phyloP scores from a whole-genome alignment of 2,329 filamentous ascomycete species.

The Aspergillus quadricinctus region DNA sequence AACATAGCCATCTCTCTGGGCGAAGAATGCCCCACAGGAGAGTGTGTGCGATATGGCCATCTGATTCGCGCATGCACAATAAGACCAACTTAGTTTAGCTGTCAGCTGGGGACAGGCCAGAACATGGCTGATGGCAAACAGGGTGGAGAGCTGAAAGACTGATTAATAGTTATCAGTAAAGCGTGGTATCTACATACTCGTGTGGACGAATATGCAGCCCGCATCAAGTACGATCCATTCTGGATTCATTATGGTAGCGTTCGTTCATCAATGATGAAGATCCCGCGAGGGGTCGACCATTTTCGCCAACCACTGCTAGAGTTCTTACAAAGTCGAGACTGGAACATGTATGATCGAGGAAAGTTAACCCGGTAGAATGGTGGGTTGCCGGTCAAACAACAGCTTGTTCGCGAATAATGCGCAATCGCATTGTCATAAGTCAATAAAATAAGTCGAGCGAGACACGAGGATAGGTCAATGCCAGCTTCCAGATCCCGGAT shows the following conservation, averaged over 20 bases:
- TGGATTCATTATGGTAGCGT: background rate
- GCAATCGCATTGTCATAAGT: background rate
- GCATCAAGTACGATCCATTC: background rate
- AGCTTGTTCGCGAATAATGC: background rate
- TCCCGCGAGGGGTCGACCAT: background rate
- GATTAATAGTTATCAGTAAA: background rate
- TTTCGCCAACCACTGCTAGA: background rate
- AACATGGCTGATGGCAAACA: background rate
- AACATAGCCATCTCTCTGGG: conserved; percentile 1
- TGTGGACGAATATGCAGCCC: background rate
- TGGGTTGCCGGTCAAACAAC: background rate
- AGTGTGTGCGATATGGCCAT: background rate
- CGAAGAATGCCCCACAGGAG: conserved; percentile 1
- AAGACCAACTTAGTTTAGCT: background rate
- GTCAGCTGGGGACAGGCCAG: background rate
- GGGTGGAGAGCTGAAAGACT: background rate
- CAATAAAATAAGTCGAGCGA: background rate
- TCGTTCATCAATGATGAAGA: background rate
- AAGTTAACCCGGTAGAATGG: too few species aligned
- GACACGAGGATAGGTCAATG: background rate
- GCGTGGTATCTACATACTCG: background rate
- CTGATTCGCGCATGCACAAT: conserved; percentile 1
- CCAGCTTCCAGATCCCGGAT: background rate
- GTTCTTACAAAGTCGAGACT: background rate
- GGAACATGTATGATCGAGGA: background rate